Percentiles rank a stretch among this genome's conserved stretches.
phyloP scores from a whole-genome alignment of 1,284 basidiomycete genomes.

The Tranzscheliella williamsii region DNA sequence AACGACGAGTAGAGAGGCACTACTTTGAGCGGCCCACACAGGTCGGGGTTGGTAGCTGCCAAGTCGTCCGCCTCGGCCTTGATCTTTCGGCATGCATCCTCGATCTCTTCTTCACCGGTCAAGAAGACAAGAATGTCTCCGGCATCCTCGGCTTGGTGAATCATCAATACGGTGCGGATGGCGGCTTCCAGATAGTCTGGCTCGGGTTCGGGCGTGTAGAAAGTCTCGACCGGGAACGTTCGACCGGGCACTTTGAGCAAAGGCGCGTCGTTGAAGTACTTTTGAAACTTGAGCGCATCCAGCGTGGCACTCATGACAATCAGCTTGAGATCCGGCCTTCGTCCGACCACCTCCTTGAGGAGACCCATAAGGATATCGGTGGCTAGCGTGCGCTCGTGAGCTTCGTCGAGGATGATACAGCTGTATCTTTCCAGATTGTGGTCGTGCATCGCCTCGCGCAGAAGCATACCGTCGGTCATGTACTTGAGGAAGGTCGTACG shows the following conservation, averaged over 20 bases:
- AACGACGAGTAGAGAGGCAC: constrained; percentile 92
- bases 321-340: constrained; percentile 87
- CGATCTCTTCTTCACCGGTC: constrained; percentile 98
- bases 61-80: constrained; percentile 69
- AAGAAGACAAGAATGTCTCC: constrained; percentile 94
- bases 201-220: constrained; percentile 94
- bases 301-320: constrained; percentile 99
- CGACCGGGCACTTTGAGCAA: constrained; percentile 94
- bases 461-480: constrained; percentile 97
- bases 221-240: constrained; percentile 91
- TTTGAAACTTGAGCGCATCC: constrained; percentile 94
- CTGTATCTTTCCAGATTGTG: constrained; percentile 85
- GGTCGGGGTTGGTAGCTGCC: constrained; percentile 50
- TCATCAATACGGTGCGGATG: constrained; percentile 94
- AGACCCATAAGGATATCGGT: constrained; percentile 99
- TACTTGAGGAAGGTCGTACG: constrained; percentile 65
- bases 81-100: constrained; percentile 93
- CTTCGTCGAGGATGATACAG: constrained; percentile 97
- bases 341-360: constrained; percentile 73
- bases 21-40: constrained; percentile 74
- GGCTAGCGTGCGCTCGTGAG: constrained; percentile 95
- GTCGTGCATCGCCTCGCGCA: constrained; percentile 97
- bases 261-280: constrained; percentile 89
- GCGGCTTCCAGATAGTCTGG: constrained; percentile 97
- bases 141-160: constrained; percentile 90